These are phyloP conservation scores for Penicillium nordicum DNA, from an alignment of 2,329 filamentous ascomycete genomes.

Conservation along the genomic window DNA sequence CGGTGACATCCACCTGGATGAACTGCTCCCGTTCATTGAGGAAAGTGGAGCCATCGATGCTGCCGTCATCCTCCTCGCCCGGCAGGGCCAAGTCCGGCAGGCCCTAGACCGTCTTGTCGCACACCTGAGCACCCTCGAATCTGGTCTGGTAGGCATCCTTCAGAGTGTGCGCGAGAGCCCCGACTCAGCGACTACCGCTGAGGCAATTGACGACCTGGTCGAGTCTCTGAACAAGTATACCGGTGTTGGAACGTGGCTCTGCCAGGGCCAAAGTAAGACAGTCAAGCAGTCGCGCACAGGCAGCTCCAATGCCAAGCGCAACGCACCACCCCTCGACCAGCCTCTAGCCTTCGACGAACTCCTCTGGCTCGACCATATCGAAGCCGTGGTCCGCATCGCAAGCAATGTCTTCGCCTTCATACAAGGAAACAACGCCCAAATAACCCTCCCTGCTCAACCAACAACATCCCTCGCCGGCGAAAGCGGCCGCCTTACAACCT, in stretches of 20 bases:
- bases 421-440: constrained; percentile 32
- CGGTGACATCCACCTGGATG: constrained; percentile 73
- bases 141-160: constrained; percentile 71
- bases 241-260: constrained; percentile 92
- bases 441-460: constrained; percentile 12
- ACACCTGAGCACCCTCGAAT: constrained; percentile 76
- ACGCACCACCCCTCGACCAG: constrained; percentile 51
- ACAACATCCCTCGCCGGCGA: constrained; percentile 19
- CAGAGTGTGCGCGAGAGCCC: constrained; percentile 56
- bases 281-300: constrained; percentile 35
- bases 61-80: constrained; percentile 82
- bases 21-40: constrained; percentile 82
- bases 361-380: constrained; percentile 65
- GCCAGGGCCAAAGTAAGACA: constrained; percentile 75
- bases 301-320: constrained; percentile 35
- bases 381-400: constrained; percentile 61
- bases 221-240: constrained; percentile 82
- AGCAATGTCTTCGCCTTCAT: constrained; percentile 60
- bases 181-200: constrained; percentile 57
- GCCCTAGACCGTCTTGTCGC: constrained; percentile 82
- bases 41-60: constrained; percentile 87
- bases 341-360: constrained; percentile 59
- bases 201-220: constrained; percentile 70
- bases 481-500: constrained; percentile 53
- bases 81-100: constrained; percentile 76